Evolutionary conservation across 768 basidiomycete species (phyloP), one percentile per base, ranked within the genome.

Genomic region (Termitomyces sp.): DNA sequence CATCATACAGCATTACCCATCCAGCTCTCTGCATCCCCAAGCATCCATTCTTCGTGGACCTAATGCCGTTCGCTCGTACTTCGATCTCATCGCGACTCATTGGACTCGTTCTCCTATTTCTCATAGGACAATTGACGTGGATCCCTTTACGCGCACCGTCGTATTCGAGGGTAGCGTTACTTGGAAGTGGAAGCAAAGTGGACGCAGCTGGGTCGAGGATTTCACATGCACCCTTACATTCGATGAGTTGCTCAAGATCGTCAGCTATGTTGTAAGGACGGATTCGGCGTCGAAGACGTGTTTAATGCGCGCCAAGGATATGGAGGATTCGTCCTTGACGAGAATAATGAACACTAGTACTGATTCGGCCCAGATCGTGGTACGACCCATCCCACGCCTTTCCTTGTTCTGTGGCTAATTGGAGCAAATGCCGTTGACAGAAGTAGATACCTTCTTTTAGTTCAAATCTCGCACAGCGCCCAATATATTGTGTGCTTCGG

Each of bases 11-110:
- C 79, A 81, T 53, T 69, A 73, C 0, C 78, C 77, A 3, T 62
- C 68, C 2, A 54, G 60, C 1, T 77, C 74, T 58, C 62, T 72
- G 1, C 62, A 73, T 54, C 73, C 76, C 5, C 63, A 68, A 22
- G 56, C 72, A 4, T 74, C 74, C 1, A 69, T 74, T 12, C 63
- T 80, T 5, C 64, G 69, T 32, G 80, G 80, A 9, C 60, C 71
- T 14, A 80, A 81, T 53, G 80, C 77, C 16, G 67, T 81, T 30
- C 76, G 79, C 20, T 82, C 80, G 0, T 82, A 81, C 61, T 79
- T 81, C 50, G 79, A 82, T 65, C 66, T 81, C 44, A 65, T 80
- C 32, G 71, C 76, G 16, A 79, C 79, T 3, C 73, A 81, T 61
- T 82, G 76, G 74, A 70, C 67, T 5, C 75, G 79, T 8, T 68